Evolutionary conservation across 352 stramenopile species (phyloP).

Genomic region (Globisporangium canariense): DNA sequence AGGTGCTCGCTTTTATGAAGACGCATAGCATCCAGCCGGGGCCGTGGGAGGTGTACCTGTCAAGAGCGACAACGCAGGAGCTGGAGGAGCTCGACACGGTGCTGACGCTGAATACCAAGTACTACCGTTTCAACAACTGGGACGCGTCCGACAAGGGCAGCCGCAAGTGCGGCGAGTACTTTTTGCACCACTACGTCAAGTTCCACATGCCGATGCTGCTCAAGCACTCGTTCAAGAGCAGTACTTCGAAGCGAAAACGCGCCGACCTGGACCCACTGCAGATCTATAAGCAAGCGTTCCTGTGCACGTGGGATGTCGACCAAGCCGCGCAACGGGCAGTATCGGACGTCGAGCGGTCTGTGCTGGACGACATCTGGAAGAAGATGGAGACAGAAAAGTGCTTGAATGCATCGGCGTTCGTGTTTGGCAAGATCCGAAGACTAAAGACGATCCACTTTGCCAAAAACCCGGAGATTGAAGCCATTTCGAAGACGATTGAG

Average conservation of each 20-base stretch:
- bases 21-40: slow-evolving; percentile 66
- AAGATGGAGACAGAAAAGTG: slow-evolving; percentile 76
- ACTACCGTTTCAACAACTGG: slow-evolving; percentile 78
- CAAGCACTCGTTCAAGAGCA: slow-evolving; percentile 50
- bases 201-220: slow-evolving; percentile 71
- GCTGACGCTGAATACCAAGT: slow-evolving; percentile 68
- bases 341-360: slow-evolving; percentile 61
- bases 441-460: slow-evolving; percentile 69
- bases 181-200: slow-evolving; percentile 83
- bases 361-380: slow-evolving; percentile 84
- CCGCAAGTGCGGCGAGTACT: slow-evolving; percentile 67
- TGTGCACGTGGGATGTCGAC: slow-evolving; percentile 85
- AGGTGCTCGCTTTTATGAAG: slow-evolving; percentile 82
- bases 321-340: slow-evolving; percentile 58
- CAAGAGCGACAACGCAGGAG: slow-evolving; percentile 57
- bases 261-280: slow-evolving; percentile 44
- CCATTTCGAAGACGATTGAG: slow-evolving; percentile 51
- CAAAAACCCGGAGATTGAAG: slow-evolving; percentile 53
- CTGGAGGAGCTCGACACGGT: slow-evolving; percentile 67
- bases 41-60: slow-evolving; percentile 80
- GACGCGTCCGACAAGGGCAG: slow-evolving; percentile 67
- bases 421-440: slow-evolving; percentile 66
- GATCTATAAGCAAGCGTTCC: slow-evolving; percentile 73
- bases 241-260: slow-evolving; percentile 43
- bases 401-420: slow-evolving; percentile 61